Evolutionary conservation across 208 protist genomes (phyloP), one percentile per base, ranked within the genome.

Genomic region (Acanthamoeba castellanii): DNA sequence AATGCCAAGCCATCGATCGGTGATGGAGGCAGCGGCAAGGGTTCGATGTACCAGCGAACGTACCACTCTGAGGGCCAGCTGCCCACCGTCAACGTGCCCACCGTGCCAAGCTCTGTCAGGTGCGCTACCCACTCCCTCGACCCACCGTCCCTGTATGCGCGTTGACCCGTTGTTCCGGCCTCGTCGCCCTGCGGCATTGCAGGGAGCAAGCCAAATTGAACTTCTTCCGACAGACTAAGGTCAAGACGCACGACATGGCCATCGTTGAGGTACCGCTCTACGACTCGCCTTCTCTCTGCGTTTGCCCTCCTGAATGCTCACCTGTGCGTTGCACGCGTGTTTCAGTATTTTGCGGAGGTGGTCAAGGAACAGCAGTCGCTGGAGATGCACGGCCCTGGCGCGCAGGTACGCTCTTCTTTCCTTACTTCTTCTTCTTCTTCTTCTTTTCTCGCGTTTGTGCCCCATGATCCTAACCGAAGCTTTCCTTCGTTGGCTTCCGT

Each of bases 301-400:
- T n/a, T n/a, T n/a, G n/a, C n/a, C n/a, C n/a, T n/a, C n/a, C n/a
- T n/a, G n/a, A n/a, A n/a, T n/a, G n/a, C n/a, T n/a, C n/a, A n/a
- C n/a, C n/a, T n/a, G n/a, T n/a, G n/a, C n/a, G 8, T 78, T n/a
- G 18, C 9, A 25, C 30, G 59, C 45, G 55, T 72, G 4, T 8
- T 25, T 7, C 37, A 93, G 88, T 93, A 93, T 50, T 93, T 93
- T 93, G 64, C 88, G 9, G 88, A 93, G n/a, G 88, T 93, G 59
- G 88, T 93, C 14, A 93, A 93, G 64, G 88, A 93, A 42, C 88
- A 93, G 64, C 88, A 93, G 64, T 47, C 88, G 27, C 68, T 93
- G 7, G 88, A 93, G 37, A 70, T 93, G 88, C 88, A 93, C 20
- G 88, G 88, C 34, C 82, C 82, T 22, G 82, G 82, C 34, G 82